Base-by-base conservation (phyloP, 106 monocot genomes). In the Agapanthus africanus region DNA sequence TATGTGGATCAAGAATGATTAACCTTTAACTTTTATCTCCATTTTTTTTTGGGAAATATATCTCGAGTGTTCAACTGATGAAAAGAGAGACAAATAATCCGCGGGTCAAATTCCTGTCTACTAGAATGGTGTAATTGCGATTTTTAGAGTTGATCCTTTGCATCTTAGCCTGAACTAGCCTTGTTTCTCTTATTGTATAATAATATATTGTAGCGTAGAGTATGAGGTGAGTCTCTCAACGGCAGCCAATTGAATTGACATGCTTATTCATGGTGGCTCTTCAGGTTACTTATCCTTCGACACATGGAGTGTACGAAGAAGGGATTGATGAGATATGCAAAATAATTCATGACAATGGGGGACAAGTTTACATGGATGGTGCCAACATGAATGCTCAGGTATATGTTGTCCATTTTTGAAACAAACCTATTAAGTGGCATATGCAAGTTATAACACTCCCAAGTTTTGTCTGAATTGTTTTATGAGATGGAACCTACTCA, bases 361-460 rank as follows among this genome's bases (percentile, higher is more conserved):
- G 97, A 0, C 97, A 97, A 76, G 97, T 97, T 32, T 97, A 97
- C 73, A 97, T 92, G 97, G 97, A 97, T 81, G 97, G 97, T 44
- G 97, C 97, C 54, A 97, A 97, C 79, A 97, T 97, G 97, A 97
- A 97, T 73, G 97, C 97, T 68, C 97, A 97, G 91, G 97, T 97
- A 67, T 72, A 63, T 80, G 23, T 28, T 56, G 26, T 27, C 28
- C 25, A 22, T n/a, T 11, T 30, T 56, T 11, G 7, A 10, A 56
- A 1, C 56, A 56, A 30, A 11, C 1, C 56, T 11, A 0, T 16
- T 28, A 28, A 11, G 26, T 10, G 30, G 26, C 56, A 30, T 56
- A 28, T 56, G 28, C 9, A 51, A 25, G 23, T 23, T 56, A 30
- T 56, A 27, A 7, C 9, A 8, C 11, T 13, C 28, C 8, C 28